phyloP scores from a whole-genome alignment of 2,329 filamentous ascomycete genomes.

The Aureobasidium sp. region DNA sequence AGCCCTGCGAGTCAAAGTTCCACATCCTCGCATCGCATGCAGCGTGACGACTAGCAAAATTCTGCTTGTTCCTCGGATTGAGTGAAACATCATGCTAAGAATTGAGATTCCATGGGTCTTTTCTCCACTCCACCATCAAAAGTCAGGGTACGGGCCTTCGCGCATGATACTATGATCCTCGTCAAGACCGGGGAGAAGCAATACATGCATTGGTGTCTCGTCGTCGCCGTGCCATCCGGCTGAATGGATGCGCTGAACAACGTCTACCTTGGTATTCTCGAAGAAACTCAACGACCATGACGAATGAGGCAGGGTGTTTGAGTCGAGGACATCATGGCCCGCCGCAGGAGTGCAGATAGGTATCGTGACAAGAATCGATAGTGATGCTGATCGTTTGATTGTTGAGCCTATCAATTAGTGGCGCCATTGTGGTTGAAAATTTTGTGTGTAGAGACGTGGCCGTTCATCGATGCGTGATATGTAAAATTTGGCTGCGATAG shows the following conservation, averaged over 20 bases:
- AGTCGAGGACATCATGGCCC: slow-evolving; percentile 9
- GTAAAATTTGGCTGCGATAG: slow-evolving; percentile 13
- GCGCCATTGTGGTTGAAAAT: not conserved
- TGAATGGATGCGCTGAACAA: slow-evolving; percentile 13
- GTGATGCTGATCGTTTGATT: slow-evolving; percentile 8
- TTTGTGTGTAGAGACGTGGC: slow-evolving; percentile 9
- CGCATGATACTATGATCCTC: slow-evolving; percentile 8
- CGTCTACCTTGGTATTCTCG: slow-evolving; percentile 1
- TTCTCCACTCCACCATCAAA: slow-evolving; percentile 14
- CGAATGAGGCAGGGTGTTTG: slow-evolving; percentile 1
- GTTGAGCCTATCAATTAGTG: slow-evolving; percentile 12
- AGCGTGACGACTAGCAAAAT: slow-evolving; percentile 10
- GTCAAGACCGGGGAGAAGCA: slow-evolving; percentile 5
- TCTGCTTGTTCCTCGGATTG: slow-evolving; percentile 9
- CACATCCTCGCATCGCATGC: not conserved
- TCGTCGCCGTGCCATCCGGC: slow-evolving; percentile 9
- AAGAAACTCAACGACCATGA: slow-evolving; percentile 3
- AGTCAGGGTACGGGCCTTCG: not conserved
- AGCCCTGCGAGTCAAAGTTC: slow-evolving; percentile 4
- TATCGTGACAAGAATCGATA: slow-evolving; percentile 12
- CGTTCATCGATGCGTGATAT: slow-evolving; percentile 9
- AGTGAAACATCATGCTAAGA: slow-evolving; percentile 1
- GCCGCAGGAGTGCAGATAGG: slow-evolving; percentile 11
- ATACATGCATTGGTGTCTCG: slow-evolving; percentile 11
- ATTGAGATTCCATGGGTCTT: slow-evolving; percentile 1